Base-by-base conservation (phyloP, 2,329 filamentous ascomycete species). In the Cadophora gregata region DNA sequence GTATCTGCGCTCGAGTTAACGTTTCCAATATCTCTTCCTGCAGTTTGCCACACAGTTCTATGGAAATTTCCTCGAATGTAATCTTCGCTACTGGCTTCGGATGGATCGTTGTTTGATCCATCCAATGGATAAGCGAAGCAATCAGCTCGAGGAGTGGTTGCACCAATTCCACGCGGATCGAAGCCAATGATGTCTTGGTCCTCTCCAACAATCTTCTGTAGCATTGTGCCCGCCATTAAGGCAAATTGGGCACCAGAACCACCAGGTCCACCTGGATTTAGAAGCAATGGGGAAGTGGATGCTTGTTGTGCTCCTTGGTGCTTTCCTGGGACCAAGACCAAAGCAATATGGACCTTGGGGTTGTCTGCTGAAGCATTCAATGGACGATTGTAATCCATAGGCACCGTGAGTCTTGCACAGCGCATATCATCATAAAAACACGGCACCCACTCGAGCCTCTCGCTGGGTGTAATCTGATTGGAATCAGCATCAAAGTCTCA, bases 141-240 rank as follows among this genome's bases (percentile, higher is more conserved):
- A 59, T 85, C 82, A 16, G 85, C 76, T 24, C 82, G 76, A 3
- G 84, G 84, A 1, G 81, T 79, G 2, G 84, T 84, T 8, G 81
- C 78, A 4, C 84, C 83, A 27, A 86, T 79, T 76, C 82, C 82
- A 21, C 83, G 78, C 0, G 83, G 83, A 69, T 84, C 83, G 62
- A 84, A 84, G 1, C 81, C 80, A 58, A 85, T 77, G 24, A 84
- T 72, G 66, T 83, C 80, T 68, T 79, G 78, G 48, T 81, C 77
- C 0, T 66, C 60, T 42, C 81, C 81, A 19, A 82, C 72, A 24
- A 80, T 69, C 1, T 68, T 60, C 45, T 81, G 81, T 1, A 83
- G 63, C 5, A 62, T 47, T 2, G 42, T 21, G 21, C 77, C 81
- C 8, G 66, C 33, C 9, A 7, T 19, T 0, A 78, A 63, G 4